Base-by-base conservation (phyloP, 805 yeast species). In the Kuraishia ogatae region DNA sequence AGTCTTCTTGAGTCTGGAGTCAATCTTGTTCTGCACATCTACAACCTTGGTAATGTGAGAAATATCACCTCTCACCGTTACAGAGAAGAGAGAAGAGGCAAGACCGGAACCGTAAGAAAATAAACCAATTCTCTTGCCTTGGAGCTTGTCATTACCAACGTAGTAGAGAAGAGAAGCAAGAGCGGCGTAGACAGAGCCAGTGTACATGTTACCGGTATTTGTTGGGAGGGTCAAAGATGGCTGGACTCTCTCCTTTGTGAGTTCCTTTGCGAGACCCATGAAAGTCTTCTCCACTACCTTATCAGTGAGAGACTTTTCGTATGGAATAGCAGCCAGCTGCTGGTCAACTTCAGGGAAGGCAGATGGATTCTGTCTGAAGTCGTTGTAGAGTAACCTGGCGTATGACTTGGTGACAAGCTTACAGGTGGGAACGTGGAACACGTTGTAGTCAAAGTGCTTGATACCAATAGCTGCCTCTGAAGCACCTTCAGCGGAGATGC, bases 41-140 rank as follows among this genome's bases (percentile, higher is more conserved):
- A 93, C 81, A 56, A 75, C 78, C 60, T 80, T 70, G 59, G 80
- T 80, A 60, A 92, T 86, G 58, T 78, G 62, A 28, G 87, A 73
- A 58, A 92, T 77, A 72, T 94, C 98, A 57, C 96, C 97, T 60
- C 78, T 81, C 59, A 94, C 89, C 59, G 75, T 81, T 61, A 85
- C 83, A 50, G 96, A 86, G 75, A 82, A 88, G 72, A 94, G 76
- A 47, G 97, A 83, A 19, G 98, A 80, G 50, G 99, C 99, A 59
- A 94, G 82, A 67, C 99, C 99, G 17, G 98, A 93, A 62, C 99
- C 99, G 72, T 94, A 94, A 21, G 99, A 94, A 78, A 92, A 94
- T 64, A 92, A 70, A 64, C 97, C 96, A 66, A 94, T 79, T 72
- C 97, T 83, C 78, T 91, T 89, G 64, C 81, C 81, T 71, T 85